phyloP scores from a whole-genome alignment of 768 basidiomycete species.

The Rhizopogon vulgaris region DNA sequence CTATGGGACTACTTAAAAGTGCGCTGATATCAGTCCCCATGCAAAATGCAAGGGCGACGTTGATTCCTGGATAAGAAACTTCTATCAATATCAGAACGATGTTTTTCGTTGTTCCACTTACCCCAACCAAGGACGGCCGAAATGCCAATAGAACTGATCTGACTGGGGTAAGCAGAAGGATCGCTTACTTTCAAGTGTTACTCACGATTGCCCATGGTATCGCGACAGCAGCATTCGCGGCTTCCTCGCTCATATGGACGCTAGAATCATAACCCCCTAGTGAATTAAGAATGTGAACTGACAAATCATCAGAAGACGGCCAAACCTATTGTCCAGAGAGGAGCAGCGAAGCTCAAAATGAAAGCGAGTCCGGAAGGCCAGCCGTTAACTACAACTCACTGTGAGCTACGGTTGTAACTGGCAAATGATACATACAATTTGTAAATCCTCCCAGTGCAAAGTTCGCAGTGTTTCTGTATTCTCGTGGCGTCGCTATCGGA shows the following conservation, averaged over 20 bases:
- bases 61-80: constrained; percentile 36
- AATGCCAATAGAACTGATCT: constrained; percentile 42
- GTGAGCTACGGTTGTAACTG: constrained; percentile 4
- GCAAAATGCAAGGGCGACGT: constrained; percentile 54
- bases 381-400: constrained; percentile 20
- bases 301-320: not conserved
- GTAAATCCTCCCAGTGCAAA: constrained; percentile 33
- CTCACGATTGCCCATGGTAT: constrained; percentile 64
- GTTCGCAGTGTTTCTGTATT: constrained; percentile 31
- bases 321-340: constrained; percentile 31
- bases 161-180: constrained; percentile 28
- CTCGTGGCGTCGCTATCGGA: constrained; percentile 31
- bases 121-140: constrained; percentile 57
- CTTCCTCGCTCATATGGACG: constrained; percentile 69
- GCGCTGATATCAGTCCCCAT: constrained; percentile 45
- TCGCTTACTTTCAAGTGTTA: not conserved
- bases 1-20: constrained; percentile 36
- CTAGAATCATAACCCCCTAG: constrained; percentile 41
- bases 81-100: constrained; percentile 29
- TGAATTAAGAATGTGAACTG: constrained; percentile 16
- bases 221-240: constrained; percentile 59
- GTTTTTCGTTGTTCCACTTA: constrained; percentile 21
- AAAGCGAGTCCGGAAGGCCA: constrained; percentile 43
- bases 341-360: constrained; percentile 31
- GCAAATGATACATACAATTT: constrained; percentile 20